Base-by-base conservation (phyloP, 1,284 basidiomycete genomes). In the Irpex sp. region DNA sequence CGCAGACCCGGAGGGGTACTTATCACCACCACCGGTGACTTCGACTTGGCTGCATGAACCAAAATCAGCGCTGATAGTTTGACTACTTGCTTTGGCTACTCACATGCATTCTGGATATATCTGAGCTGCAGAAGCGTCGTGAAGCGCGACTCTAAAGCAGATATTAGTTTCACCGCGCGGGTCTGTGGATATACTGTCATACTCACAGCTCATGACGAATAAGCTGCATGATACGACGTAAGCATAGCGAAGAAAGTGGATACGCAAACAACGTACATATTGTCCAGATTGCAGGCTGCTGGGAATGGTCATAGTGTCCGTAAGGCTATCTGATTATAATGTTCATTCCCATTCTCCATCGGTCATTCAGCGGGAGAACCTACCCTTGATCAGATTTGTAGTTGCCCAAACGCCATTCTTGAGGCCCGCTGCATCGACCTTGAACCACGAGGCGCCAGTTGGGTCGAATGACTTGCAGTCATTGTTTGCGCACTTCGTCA, bases 391-490 rank as follows among this genome's bases (percentile, higher is more conserved):
- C 56, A 79, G 69, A 59, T 73, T 68, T 11, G 69, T 66, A 4
- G 75, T 73, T 48, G 78, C 76, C 68, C 73, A 76, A 59, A 73
- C 60, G 61, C 72, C 71, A 34, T 69, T 72, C 60, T 74, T 71
- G 61, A 77, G 74, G 26, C 78, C 77, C 19, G 69, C 71, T 47
- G 73, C 71, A 58, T 75, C 73, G 62, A 78, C 67, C 68, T 79
- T 79, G 67, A 77, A 77, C 78, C 78, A 80, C 56, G 73, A 71
- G 55, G 71, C 73, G 47, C 71, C 68, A 58, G 72, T 70, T 34
- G 75, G 68, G 60, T 76, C 72, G 61, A 77, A 76, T 2, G 57
- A 70, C n/a, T 68, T 66, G 68, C 78, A 79, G 62, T 75, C 71
- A 6, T 71, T 73, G 26, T 75, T 69, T 6, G 21, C n/a, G 69